Evolutionary conservation across 1,284 basidiomycete genomes (phyloP), one percentile per base, ranked within the genome.

Genomic region (Cryptococcus floricola): DNA sequence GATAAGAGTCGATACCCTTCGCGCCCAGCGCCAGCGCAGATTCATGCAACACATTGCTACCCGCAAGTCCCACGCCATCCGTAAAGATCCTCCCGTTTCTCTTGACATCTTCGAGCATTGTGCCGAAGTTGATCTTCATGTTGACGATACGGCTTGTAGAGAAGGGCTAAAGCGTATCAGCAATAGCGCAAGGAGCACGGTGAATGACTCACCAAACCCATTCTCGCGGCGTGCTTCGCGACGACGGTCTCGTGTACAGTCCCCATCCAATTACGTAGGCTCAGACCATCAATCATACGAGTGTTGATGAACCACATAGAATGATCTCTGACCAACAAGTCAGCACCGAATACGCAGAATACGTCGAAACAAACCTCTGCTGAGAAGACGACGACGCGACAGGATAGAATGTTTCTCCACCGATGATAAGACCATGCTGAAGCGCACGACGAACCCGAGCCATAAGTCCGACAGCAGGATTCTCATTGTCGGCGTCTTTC

Each of bases 241-340:
- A 78, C 68, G 8, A 73, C 68, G 1, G 67, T 75, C 57, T 78
- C 76, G 13, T 63, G 59, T 18, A 75, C 70, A 27, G 54, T 54
- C 0, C 70, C 69, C 70, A 75, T 73, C 73, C 73, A 70, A n/a
- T 41, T 45, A 2, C 63, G 60, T 6, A 77, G 55, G 5, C 53
- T 62, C 2, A 67, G 18, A 12, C 60, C 60, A 46, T 71, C 69
- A 41, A 77, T 74, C 7, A 56, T 55, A 5, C 54, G 46, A 18
- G 64, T 60, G 44, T 71, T 61, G 57, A 77, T 66, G 57, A 75
- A 78, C 76, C 76, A 78, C 23, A 72, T 70, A 0, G 71, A 66
- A 54, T 75, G 74, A 16, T 78, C 74, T 49, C 76, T 73, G 53
- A 28, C 66, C 53, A 67, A 60, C 19, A 18, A n/a, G 4, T n/a